phyloP scores from a whole-genome alignment of 192 early-diverging fungal genomes.

The Backusella macrospora region DNA sequence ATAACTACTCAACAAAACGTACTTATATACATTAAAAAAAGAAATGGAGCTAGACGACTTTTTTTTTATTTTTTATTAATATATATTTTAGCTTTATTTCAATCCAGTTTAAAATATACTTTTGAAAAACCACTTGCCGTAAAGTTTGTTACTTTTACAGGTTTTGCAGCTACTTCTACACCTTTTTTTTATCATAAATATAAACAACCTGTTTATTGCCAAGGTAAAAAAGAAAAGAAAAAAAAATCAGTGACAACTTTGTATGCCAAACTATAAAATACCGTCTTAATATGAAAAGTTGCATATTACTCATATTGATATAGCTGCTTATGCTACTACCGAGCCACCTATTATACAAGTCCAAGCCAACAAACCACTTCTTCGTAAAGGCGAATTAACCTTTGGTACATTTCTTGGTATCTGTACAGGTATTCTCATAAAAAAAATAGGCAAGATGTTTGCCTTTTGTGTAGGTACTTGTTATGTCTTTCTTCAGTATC shows the following conservation, averaged over 20 bases:
- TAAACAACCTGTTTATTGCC: slow-evolving; percentile 21
- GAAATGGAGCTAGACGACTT: neutral
- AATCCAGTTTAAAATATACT: slow-evolving; percentile 2
- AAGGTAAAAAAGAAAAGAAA: too few species aligned
- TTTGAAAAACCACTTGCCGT: neutral
- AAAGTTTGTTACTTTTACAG: neutral
- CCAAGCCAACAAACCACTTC: slow-evolving; percentile 30
- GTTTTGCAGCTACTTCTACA: neutral
- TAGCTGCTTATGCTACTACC: neutral
- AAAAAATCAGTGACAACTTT: too few species aligned
- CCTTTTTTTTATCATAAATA: neutral
- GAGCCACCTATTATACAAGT: neutral
- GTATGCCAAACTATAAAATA: too few species aligned
- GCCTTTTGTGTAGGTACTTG: slow-evolving; percentile 45
- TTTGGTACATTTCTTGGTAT: slow-evolving; percentile 50
- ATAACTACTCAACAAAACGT: neutral
- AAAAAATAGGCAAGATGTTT: slow-evolving; percentile 51
- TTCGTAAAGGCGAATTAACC: slow-evolving; percentile 46
- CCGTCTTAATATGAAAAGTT: too few species aligned
- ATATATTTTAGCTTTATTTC: neutral
- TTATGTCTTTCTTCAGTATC: slow-evolving; percentile 43
- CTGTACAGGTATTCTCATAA: slow-evolving; percentile 50
- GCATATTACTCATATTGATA: neutral
- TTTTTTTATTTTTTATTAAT: neutral
- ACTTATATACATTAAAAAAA: neutral